Evolutionary conservation across 2,329 filamentous ascomycete species (phyloP).

Genomic region (Epichloe sibirici): DNA sequence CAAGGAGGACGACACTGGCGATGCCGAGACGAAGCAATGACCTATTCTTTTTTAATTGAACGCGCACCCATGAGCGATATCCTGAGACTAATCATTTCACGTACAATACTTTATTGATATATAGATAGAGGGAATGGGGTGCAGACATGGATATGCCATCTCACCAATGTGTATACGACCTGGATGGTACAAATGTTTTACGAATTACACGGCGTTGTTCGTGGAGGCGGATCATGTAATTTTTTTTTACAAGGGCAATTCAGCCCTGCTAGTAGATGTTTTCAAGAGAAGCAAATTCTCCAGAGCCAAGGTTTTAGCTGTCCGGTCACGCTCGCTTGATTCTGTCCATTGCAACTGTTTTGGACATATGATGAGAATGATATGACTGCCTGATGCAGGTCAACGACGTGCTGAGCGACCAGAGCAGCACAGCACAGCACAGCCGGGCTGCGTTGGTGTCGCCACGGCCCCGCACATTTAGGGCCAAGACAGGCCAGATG

Average conservation of each 20-base stretch:
- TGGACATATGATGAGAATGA: too few relatives aligned
- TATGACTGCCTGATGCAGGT: too few relatives aligned
- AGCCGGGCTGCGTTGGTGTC: too few relatives aligned
- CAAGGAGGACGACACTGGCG: not conserved
- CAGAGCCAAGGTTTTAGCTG: not conserved
- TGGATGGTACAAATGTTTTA: not conserved
- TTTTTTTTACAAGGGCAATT: not conserved
- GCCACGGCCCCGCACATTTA: not conserved
- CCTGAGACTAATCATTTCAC: not conserved
- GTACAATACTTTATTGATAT: not conserved
- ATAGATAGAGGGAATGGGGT: not conserved
- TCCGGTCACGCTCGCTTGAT: too few relatives aligned
- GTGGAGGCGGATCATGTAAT: not conserved
- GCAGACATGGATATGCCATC: not conserved
- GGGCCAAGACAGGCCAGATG: not conserved
- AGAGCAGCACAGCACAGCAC: not conserved
- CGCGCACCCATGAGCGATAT: not conserved
- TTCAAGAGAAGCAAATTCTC: not conserved
- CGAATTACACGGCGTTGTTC: not conserved
- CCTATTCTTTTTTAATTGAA: not conserved
- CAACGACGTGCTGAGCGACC: too few relatives aligned
- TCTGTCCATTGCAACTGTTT: too few relatives aligned
- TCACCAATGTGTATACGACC: not conserved
- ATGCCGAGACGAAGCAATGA: not conserved
- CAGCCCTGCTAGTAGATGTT: not conserved